Base-by-base conservation (phyloP, 1,284 basidiomycete genomes). In the Pascua guehoae region DNA sequence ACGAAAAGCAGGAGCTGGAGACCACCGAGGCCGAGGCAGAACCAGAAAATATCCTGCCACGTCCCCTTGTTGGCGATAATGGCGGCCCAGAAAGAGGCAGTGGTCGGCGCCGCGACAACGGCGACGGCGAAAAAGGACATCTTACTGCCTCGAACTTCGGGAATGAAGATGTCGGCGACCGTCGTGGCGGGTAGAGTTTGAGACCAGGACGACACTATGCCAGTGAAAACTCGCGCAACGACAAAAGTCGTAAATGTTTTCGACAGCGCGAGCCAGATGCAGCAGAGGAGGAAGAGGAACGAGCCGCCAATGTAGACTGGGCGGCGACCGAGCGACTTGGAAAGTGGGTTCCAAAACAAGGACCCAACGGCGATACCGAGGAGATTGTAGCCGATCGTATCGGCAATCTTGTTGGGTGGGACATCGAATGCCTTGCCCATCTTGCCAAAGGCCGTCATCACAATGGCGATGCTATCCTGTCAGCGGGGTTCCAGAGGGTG, bases 361-460 rank as follows among this genome's bases (percentile, higher is more conserved):
- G 73, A 67, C 2, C 76, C 76, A 5, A 74, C 68, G 1, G 72
- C 74, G 17, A 72, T 64, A 39, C 76, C 76, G 14, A 77, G 68
- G n/a, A 77, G 66, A 16, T 60, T 61, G 62, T 74, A 74, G 12
- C 74, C 74, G 52, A 76, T 72, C 1, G 73, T 65, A 59, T 76
- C 71, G 36, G 74, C 70, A 9, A 68, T 69, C 5, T 65, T 57
- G 4, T 66, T 53, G 5, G 71, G 68, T n/a, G 63, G 57, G 4
- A 62, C 60, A 11, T 14, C n/a, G 15, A 57, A 54, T 9, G 36
- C 2, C n/a, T 41, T 32, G 12, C 36, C 53, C 43, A 60, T 55
- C 37, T 10, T 16, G 16, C 5, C 15, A n/a, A 65, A 61, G 8
- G 63, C 61, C 4, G 53, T 53, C 42, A 61, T 51, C 15, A 60